Base-by-base conservation (phyloP, 2,329 filamentous ascomycete genomes). In the Davidsoniella eucalypti region DNA sequence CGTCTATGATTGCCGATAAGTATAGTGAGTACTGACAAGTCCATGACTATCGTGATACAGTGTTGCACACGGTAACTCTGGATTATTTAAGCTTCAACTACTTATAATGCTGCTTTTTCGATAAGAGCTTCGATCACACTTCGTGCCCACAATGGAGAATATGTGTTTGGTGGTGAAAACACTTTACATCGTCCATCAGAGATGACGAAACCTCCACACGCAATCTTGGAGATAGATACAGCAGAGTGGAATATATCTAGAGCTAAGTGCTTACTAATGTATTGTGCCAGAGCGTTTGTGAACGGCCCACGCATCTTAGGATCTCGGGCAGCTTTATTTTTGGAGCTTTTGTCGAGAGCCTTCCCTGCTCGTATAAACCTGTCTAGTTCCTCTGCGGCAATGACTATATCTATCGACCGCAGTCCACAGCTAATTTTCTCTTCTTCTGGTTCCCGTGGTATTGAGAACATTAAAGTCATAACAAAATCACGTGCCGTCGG, bases 201-300 rank as follows among this genome's bases (percentile, higher is more conserved):
- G 9, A 78, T 61, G 37, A 71, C 69, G 51, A 78, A 79, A 0
- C 72, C 73, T 0, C 69, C 70, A 53, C 73, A 78, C 0, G 72
- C 72, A 25, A 78, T 65, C 54, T 74, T 73, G 10, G 63, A 63
- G 21, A 78, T 60, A 1, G 67, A 62, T 2, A 77, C 73, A n/a
- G 67, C 65, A 0, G 74, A 70, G 55, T 78, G 73, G 50, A 73
- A 72, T 55, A 78, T 56, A 56, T 78, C 66, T 12, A 79, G 59
- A 0, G 69, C 72, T 4, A 77, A 63, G 53, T 78, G 73, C n/a
- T 67, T 63, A 50, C 68, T 60, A 5, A 77, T 53, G 51, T 78
- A 78, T 4, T 57, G 57, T 0, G 65, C 68, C 16, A 78, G 56
- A 0, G 73, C 72, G 41, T 71, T 64, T 0, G 66, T 69, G 54